Evolutionary conservation across 2,329 filamentous ascomycete species (phyloP).

Genomic region (Beauveria scarabaeidicola): DNA sequence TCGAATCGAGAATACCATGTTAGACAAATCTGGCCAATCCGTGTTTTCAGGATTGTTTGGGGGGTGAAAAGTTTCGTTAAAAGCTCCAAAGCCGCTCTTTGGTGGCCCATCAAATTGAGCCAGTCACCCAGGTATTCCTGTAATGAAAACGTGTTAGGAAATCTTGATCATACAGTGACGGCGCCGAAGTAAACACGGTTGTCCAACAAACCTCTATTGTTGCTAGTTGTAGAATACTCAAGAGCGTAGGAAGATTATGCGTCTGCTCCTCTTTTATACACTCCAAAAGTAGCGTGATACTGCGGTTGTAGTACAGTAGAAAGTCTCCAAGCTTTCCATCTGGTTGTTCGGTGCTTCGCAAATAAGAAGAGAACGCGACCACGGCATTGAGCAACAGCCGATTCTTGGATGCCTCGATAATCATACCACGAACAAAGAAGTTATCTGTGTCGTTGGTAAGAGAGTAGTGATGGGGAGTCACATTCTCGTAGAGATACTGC

Average conservation of each 20-base stretch:
- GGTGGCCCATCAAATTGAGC: slow-evolving; percentile 87
- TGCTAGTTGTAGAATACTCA: slow-evolving; percentile 85
- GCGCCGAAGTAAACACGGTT: neutral
- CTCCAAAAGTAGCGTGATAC: slow-evolving; percentile 66
- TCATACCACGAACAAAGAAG: slow-evolving; percentile 65
- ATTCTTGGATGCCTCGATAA: slow-evolving; percentile 62
- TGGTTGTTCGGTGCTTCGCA: slow-evolving; percentile 62
- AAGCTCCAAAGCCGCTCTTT: slow-evolving; percentile 79
- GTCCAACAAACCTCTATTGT: slow-evolving; percentile 72
- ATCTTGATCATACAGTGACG: neutral
- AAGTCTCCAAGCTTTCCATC: slow-evolving; percentile 72
- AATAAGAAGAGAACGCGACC: slow-evolving; percentile 83
- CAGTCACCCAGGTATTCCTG: slow-evolving; percentile 94
- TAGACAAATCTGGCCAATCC: slow-evolving; percentile 64
- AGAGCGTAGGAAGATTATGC: slow-evolving; percentile 63
- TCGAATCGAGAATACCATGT: slow-evolving; percentile 92
- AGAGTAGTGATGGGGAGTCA: slow-evolving; percentile 77
- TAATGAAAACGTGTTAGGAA: neutral
- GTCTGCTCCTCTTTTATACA: slow-evolving; percentile 63
- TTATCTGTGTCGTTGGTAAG: slow-evolving; percentile 60
- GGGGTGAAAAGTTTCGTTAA: slow-evolving; percentile 71
- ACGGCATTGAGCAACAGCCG: slow-evolving; percentile 80
- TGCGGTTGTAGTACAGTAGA: slow-evolving; percentile 81
- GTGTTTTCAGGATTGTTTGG: slow-evolving; percentile 61
- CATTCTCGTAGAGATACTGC: slow-evolving; percentile 65